Evolutionary conservation across 176 grass and related monocot genomes (phyloP), one percentile per base, ranked within the genome.

Genomic region (Musa troglodytarum): DNA sequence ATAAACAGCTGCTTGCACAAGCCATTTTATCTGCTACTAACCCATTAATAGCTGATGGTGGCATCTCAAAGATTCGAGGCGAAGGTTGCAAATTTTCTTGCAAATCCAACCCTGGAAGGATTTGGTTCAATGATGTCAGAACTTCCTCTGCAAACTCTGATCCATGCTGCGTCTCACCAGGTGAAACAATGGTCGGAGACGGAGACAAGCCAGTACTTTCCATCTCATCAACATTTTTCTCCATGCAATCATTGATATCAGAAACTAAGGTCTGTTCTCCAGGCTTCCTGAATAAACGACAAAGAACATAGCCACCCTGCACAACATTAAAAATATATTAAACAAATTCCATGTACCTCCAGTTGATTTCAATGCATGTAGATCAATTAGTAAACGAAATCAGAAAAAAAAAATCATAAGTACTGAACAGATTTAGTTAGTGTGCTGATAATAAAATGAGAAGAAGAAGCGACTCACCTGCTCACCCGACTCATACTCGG

Each of bases 291-390:
- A 77, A 77, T 51, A 77, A 77, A 65, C 75, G 58, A 53, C 49
- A 77, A 66, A 77, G 75, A 65, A 77, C 75, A 53, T 65, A 77
- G 59, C 49, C 61, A 65, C 75, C 59, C 75, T 77, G 50, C 43
- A 25, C 57, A 65, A 51, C 11, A 24, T 23, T 24, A 10, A 73
- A 73, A 15, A 57, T 17, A 4, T 8, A 28, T 14, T 3, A 56
- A 17, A 9, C 0, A 29, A 11, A 43, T 43, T 6, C 34, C 34
- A 43, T 43, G 34, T 6, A 43, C 34, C 34, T 43, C 34, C 34
- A 43, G 34, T 43, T 6, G 34, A 4, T 43, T 43, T 43, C 34
- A 6, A 43, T 43, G 34, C 34, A 43, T 43, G 34, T 43, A 43
- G 4, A 43, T 43, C 34, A 43, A 43, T 43, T 43, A 6, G 34